Evolutionary conservation across 1,284 basidiomycete genomes (phyloP).

Genomic region (Ustilago esculenta): DNA sequence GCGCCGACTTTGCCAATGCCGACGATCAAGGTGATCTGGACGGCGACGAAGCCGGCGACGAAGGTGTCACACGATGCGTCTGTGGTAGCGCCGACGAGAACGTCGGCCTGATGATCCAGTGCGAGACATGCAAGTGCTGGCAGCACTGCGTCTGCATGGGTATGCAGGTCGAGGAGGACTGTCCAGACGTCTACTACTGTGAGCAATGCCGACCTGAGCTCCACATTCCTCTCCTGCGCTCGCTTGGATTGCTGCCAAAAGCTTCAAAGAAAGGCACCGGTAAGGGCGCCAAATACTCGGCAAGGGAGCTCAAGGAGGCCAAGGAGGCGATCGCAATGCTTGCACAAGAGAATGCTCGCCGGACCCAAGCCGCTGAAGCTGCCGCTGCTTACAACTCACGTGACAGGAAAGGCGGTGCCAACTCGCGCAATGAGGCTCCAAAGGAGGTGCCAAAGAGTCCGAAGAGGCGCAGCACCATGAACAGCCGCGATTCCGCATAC

Average conservation of each 20-base stretch:
- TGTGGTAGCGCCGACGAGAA: slow-evolving; percentile 81
- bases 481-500: slow-evolving; percentile 91
- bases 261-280: slow-evolving; percentile 52
- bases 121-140: slow-evolving; percentile 96
- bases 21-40: slow-evolving; percentile 33
- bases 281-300: slow-evolving; percentile 47
- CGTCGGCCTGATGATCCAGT: slow-evolving; percentile 89
- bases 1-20: slow-evolving; percentile 24
- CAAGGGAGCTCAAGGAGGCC: slow-evolving; percentile 62
- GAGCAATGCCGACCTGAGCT: slow-evolving; percentile 90
- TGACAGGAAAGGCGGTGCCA: slow-evolving; percentile 26
- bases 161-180: slow-evolving; percentile 80
- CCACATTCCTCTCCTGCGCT: slow-evolving; percentile 70
- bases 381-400: slow-evolving; percentile 32
- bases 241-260: slow-evolving; percentile 58
- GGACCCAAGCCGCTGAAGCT: slow-evolving; percentile 45
- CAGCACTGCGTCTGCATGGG: slow-evolving; percentile 98
- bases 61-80: slow-evolving; percentile 89
- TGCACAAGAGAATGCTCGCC: slow-evolving; percentile 59
- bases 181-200: slow-evolving; percentile 78
- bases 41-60: slow-evolving; percentile 74
- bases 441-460: slow-evolving; percentile 48
- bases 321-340: slow-evolving; percentile 62
- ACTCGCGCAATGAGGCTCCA: slow-evolving; percentile 14
- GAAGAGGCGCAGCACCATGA: slow-evolving; percentile 90